Conservation (phyloP, 495 filamentous ascomycete genomes). For the Articulospora tetracladia region DNA sequence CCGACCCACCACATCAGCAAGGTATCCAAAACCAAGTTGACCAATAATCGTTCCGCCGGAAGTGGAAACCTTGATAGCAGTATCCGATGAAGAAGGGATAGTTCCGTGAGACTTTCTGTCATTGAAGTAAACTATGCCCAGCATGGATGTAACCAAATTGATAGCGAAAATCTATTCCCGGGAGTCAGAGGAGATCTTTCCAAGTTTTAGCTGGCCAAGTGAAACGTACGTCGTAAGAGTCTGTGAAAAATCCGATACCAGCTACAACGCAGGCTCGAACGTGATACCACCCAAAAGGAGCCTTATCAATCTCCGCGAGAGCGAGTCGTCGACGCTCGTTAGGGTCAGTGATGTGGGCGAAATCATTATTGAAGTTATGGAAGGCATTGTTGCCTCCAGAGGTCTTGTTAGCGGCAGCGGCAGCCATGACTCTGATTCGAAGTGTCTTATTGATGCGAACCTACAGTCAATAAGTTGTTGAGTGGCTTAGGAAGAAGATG, state of each 20-base stretch:
- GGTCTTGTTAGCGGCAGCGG: slow-evolving; percentile 37
- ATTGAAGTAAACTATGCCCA: slow-evolving; percentile 73
- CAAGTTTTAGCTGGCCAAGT: slow-evolving; percentile 5
- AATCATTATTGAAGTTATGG: slow-evolving; percentile 64
- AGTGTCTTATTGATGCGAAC: background rate
- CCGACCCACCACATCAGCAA: slow-evolving; percentile 74
- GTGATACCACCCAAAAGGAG: slow-evolving; percentile 77
- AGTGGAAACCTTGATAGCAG: slow-evolving; percentile 82
- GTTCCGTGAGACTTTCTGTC: slow-evolving; percentile 34
- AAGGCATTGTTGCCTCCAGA: slow-evolving; percentile 63
- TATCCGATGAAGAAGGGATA: slow-evolving; percentile 70
- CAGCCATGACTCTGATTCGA: slow-evolving; percentile 3
- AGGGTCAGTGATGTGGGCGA: slow-evolving; percentile 62
- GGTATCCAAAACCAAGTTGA: slow-evolving; percentile 74
- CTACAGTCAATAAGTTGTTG: background rate
- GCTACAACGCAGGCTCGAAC: slow-evolving; percentile 62
- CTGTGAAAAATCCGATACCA: slow-evolving; percentile 84
- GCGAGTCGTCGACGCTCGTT: slow-evolving; percentile 72
- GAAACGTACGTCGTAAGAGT: slow-evolving; percentile 64
- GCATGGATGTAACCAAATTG: slow-evolving; percentile 62
- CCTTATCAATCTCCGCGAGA: slow-evolving; percentile 75
- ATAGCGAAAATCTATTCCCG: slow-evolving; percentile 67
- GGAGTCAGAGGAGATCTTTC: background rate
- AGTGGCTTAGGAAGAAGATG: background rate
- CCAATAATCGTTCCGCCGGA: slow-evolving; percentile 82